A percentile compares a stretch with the other conserved stretches of the same genome.
phyloP scores from a whole-genome alignment of 164 flowering plant genomes.

The Berberis thunbergii region DNA sequence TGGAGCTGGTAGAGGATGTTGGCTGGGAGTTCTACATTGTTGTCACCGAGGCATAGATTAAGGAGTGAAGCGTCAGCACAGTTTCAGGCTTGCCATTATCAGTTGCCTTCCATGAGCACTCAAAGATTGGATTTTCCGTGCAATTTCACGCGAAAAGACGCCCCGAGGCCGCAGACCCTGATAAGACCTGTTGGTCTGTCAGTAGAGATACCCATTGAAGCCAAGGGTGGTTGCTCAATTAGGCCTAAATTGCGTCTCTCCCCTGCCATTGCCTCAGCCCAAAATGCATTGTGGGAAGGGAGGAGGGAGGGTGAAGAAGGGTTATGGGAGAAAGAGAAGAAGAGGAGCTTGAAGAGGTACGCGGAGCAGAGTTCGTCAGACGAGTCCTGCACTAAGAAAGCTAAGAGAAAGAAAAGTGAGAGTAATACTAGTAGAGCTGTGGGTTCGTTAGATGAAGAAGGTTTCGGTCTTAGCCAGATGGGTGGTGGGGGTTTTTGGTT shows the following conservation, averaged over 20 bases:
- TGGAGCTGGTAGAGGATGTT: constrained; percentile 71
- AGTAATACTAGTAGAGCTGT: constrained; percentile 4
- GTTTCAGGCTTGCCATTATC: constrained; percentile 73
- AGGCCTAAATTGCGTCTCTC: constrained; percentile 52
- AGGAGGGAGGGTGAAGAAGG: constrained; percentile 38
- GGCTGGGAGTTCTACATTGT: constrained; percentile 91
- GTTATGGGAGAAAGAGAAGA: constrained; percentile 52
- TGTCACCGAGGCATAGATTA: constrained; percentile 91
- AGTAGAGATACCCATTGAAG: constrained; percentile 44
- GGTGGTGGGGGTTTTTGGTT: constrained; percentile 50
- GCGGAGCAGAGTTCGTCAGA: constrained; percentile 45
- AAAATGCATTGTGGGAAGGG: constrained; percentile 24
- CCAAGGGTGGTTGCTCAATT: constrained; percentile 45
- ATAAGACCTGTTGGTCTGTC: constrained; percentile 57
- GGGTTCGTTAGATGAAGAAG: constrained; percentile 21
- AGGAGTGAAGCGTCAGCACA: constrained; percentile 70
- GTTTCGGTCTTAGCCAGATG: constrained; percentile 30
- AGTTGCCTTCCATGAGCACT: constrained; percentile 77
- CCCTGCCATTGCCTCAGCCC: constrained; percentile 36
- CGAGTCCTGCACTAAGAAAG: constrained; percentile 37
- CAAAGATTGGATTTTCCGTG: constrained; percentile 85
- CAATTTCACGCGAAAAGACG: constrained; percentile 57
- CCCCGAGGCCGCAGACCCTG: constrained; percentile 40
- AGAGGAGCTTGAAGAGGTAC: constrained; percentile 57
- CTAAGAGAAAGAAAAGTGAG: constrained; percentile 57